Evolutionary conservation across 2,329 filamentous ascomycete species (phyloP), one percentile per base, ranked within the genome.

Genomic region (Fusarium sp.): DNA sequence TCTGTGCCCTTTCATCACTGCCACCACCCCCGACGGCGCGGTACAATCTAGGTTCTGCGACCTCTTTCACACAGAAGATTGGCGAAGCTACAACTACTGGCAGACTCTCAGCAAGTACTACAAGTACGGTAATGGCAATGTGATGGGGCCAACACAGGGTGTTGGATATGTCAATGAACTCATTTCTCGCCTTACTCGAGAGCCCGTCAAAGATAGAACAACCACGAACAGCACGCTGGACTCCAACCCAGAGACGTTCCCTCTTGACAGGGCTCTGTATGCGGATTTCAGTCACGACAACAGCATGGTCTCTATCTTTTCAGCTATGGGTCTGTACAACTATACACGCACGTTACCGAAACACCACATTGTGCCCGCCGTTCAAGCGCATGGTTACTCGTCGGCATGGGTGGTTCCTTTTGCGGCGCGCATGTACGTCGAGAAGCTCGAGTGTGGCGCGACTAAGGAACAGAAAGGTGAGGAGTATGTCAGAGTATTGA

Each of bases 241-340:
- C 76, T 81, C 81, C 7, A 83, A 88, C 60, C 80, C 85, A 1
- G 76, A 79, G 8, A 94, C 92, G 0, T 97, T 97, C 74, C 94
- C 94, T 0, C 81, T 97, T 0, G 84, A 86, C 65, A 79, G 82
- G 42, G 81, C 80, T 12, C 80, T 97, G 2, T 97, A 97, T 75
- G 94, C 93, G 0, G 94, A 97, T 79, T 97, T 97, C 76, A 92
- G 90, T 67, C 94, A 97, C 79, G 94, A 97, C 79, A 97, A 97
- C 77, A 89, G 91, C 75, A 93, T 97, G 89, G 88, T 87, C 31
- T 86, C 86, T 9, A 88, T 97, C 8, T 92, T 92, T 75, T 89
- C 88, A 7, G 93, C 93, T 0, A 76, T 97, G 67, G 92, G 93
- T 0, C 81, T 97, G 28, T 97, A 93, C 80, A 92, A 94, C 70